Base-by-base conservation (phyloP, 345 rosid species). In the Viola odorata region DNA sequence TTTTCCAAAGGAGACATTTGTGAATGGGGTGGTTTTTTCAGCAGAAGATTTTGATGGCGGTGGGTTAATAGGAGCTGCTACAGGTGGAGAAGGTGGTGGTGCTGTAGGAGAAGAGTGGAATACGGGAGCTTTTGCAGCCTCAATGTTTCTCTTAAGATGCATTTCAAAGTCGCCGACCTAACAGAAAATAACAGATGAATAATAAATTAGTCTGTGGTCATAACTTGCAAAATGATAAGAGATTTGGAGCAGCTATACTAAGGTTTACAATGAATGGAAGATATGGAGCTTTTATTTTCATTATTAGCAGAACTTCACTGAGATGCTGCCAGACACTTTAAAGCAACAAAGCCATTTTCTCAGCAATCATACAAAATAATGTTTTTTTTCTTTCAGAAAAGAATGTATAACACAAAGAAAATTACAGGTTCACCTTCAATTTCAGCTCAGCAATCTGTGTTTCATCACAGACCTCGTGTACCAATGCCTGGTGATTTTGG, bases 111-210 rank as follows among this genome's bases (percentile, higher is more conserved):
- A 85, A 17, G 78, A 78, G 64, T 79, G 78, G 49, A 83, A 59
- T 71, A 74, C 50, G 8, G 94, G 80, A 45, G 68, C 56, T 57
- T 77, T 72, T 42, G 74, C 63, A 61, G 78, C 75, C 67, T 86
- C 98, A 71, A 83, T 61, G 62, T 82, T 82, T 65, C 96, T 76
- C 73, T 82, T 88, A 64, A 92, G 69, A 77, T 85, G 89, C 97
- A 92, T 92, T 81, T 92, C 90, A 45, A 89, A 85, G 64, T 84
- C 94, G 58, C 95, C 99, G 66, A 92, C 78, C 99, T 92, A 68
- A 55, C 53, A 70, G 8, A 66, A 75, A 64, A 53, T 49, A 70
- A 11, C 10, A 57, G 12, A 56, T 5, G 15, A 36, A 4, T 5
- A 63, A 41, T 50, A 10, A 44, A 44, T 23, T 5, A 36, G 41